Evolutionary conservation across 2,329 filamentous ascomycete species (phyloP).

Genomic region (Fusarium mexicanum): DNA sequence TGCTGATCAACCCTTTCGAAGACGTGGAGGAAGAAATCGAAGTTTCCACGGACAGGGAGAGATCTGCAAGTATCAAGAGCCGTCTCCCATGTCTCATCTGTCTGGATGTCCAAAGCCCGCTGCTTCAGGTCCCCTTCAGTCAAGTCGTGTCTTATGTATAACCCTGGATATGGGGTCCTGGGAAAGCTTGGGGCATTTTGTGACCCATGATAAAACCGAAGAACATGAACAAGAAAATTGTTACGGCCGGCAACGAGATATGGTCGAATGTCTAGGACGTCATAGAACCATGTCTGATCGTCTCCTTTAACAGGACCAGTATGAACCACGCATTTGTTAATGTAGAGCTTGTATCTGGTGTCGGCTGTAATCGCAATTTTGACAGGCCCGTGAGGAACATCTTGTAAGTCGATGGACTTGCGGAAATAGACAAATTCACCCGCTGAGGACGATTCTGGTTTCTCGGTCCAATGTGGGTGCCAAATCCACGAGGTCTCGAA

Average conservation of each 20-base stretch:
- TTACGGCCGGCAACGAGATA: background rate
- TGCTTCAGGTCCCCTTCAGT: background rate
- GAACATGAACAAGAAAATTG: background rate
- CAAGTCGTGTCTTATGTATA: background rate
- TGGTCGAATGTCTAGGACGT: background rate
- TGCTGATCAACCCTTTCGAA: background rate
- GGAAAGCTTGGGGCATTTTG: background rate
- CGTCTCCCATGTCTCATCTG: background rate
- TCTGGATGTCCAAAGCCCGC: background rate
- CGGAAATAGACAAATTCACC: background rate
- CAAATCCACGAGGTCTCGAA: background rate
- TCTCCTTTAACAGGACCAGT: background rate
- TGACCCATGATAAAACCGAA: background rate
- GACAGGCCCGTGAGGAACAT: background rate
- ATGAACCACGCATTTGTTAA: background rate
- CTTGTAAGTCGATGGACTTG: background rate
- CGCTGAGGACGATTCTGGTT: background rate
- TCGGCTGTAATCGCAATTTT: background rate
- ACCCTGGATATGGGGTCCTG: background rate
- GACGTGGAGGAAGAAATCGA: background rate
- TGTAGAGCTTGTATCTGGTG: background rate
- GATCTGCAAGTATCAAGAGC: background rate
- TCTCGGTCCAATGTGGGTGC: background rate
- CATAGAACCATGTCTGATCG: background rate
- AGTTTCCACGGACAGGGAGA: background rate